Conservation (phyloP, 441 rosid species). For the Corymbia citriodora region DNA sequence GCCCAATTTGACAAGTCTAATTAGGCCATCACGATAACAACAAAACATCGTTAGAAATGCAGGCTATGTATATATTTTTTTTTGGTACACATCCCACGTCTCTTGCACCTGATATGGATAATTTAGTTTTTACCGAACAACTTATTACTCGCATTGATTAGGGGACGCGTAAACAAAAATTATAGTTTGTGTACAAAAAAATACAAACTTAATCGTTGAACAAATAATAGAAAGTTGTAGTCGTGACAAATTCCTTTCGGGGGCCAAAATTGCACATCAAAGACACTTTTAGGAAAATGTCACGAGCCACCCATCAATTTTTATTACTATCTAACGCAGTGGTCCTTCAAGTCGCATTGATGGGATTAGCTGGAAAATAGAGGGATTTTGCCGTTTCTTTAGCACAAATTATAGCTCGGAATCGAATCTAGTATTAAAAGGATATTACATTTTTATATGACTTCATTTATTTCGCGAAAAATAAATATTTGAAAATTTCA, state of each 20-base stretch:
- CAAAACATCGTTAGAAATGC: rapidly evolving
- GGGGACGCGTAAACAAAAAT: background rate
- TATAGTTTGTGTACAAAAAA: background rate
- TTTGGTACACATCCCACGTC: background rate
- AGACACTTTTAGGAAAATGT: background rate
- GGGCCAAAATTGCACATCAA: background rate
- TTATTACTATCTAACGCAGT: background rate
- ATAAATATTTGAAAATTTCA: no score
- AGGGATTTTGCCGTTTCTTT: background rate
- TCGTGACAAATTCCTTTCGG: background rate
- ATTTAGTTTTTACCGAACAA: background rate
- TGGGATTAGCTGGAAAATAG: background rate
- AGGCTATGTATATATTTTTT: rapidly evolving
- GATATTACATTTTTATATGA: background rate
- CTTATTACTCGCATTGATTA: background rate
- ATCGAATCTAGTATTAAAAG: background rate
- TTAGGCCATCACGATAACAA: background rate
- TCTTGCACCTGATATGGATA: background rate
- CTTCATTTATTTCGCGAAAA: no score
- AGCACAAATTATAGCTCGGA: background rate
- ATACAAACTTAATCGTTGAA: background rate
- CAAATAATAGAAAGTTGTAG: background rate
- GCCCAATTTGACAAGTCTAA: background rate
- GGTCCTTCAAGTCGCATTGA: background rate
- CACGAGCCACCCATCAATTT: background rate